Evolutionary conservation across 768 basidiomycete species (phyloP).

Genomic region (Russula virescens): DNA sequence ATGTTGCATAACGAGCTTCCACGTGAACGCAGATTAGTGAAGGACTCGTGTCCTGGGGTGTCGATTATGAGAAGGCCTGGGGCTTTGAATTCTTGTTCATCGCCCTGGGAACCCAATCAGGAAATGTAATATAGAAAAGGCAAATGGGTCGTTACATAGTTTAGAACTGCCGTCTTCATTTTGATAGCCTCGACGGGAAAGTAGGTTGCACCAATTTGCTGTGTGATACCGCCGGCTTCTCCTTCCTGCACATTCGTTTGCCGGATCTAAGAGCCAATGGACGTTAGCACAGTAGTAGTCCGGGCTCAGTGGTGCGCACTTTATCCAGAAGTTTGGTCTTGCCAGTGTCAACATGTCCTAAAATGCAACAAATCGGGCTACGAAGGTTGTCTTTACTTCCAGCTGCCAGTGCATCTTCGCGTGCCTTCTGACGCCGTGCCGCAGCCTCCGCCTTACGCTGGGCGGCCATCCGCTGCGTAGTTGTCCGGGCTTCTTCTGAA

Average conservation of each 20-base stretch:
- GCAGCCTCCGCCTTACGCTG: constrained; percentile 82
- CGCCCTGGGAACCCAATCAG: constrained; percentile 44
- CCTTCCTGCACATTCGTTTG: constrained; percentile 99
- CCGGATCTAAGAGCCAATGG: constrained; percentile 61
- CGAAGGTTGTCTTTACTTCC: constrained; percentile 86
- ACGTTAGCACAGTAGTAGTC: not conserved
- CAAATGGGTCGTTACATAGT: constrained; percentile 50
- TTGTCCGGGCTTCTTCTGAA: constrained; percentile 61
- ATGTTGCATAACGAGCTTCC: constrained; percentile 98
- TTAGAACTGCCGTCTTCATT: constrained; percentile 89
- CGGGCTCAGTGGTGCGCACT: constrained; percentile 38
- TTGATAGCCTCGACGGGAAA: constrained; percentile 95
- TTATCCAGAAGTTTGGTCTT: constrained; percentile 98
- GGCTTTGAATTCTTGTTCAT: constrained; percentile 86
- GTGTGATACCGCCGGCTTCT: constrained; percentile 99
- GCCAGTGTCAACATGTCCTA: constrained; percentile 99
- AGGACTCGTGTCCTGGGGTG: constrained; percentile 98
- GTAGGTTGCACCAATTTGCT: constrained; percentile 99
- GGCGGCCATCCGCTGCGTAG: constrained; percentile 57
- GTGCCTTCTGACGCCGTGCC: constrained; percentile 69
- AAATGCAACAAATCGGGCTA: constrained; percentile 96
- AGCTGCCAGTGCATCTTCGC: constrained; percentile 80
- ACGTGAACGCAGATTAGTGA: constrained; percentile 92
- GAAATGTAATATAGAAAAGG: not conserved
- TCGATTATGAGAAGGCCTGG: constrained; percentile 96